Conservation (phyloP, 768 basidiomycete genomes). For the Boletus rubescentipes region DNA sequence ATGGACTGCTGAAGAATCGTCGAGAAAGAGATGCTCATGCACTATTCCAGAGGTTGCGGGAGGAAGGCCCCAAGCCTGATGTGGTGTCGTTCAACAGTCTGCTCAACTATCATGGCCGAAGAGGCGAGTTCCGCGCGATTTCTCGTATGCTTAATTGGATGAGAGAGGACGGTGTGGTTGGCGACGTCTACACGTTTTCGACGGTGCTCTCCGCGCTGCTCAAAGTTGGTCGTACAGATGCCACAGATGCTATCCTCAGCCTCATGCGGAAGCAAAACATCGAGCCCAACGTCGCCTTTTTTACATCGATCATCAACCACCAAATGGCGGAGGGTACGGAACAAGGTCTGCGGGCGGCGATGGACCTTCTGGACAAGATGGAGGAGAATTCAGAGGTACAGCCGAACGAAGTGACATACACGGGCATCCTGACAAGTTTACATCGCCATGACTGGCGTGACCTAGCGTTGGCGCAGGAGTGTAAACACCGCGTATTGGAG, state of each 20-base stretch:
- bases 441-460: constrained; percentile 58
- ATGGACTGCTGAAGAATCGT: constrained; percentile 55
- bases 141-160: constrained; percentile 59
- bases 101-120: constrained; percentile 63
- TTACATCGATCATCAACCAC: constrained; percentile 76
- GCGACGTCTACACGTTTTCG: constrained; percentile 86
- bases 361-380: constrained; percentile 76
- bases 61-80: constrained; percentile 61
- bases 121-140: constrained; percentile 61
- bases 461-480: constrained; percentile 42
- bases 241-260: constrained; percentile 58
- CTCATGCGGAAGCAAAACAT: constrained; percentile 79
- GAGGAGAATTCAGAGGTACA: constrained; percentile 50
- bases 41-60: constrained; percentile 46
- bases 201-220: constrained; percentile 80
- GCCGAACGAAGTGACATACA: constrained; percentile 85
- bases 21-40: constrained; percentile 40
- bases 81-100: constrained; percentile 81
- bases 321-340: constrained; percentile 59
- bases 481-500: constrained; percentile 48
- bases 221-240: constrained; percentile 63
- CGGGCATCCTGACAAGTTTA: constrained; percentile 71
- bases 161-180: constrained; percentile 49
- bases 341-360: constrained; percentile 55
- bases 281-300: constrained; percentile 71